Evolutionary conservation across 768 basidiomycete species (phyloP), one percentile per base, ranked within the genome.

Genomic region (Tricholomella constricta): DNA sequence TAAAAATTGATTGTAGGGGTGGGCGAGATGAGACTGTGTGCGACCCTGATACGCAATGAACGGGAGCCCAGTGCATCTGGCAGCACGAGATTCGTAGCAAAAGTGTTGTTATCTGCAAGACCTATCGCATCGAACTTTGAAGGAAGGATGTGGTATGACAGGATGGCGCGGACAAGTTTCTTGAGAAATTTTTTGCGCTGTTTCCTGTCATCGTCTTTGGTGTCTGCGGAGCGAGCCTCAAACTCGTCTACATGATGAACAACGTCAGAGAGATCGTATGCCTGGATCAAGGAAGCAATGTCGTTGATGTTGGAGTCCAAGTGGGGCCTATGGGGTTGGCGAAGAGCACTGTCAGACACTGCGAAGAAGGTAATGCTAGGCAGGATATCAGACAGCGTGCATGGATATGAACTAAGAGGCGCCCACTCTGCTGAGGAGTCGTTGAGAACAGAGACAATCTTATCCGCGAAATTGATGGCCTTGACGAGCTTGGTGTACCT

Each of bases 101-200:
- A 78, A 0, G 85, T 88, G 5, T 75, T 76, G 63, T 85, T 84
- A 59, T 73, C 68, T 8, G 75, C 73, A 17, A 87, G 73, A 11
- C 72, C 70, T 12, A 57, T 51, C 1, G 68, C 63, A 50, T 73
- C 67, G 53, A 67, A 67, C 46, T 67, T 68, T 48, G 65, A 58
- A 23, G 78, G 78, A 8, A 88, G 66, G 40, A 79, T 77, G 63
- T 84, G 84, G 65, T 85, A 88, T 19, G 76, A 71, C 17, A 86
- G 66, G 26, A 86, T 74, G 36, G 78, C 76, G 14, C 72, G 75
- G 25, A 86, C 60, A 53, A 88, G 76, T 47, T 72, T 70, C 58
- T 81, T 81, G 61, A 89, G 66, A 41, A 79, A 74, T 63, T 83
- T 79, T 57, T 80, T 83, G 51, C 74, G 72, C 37, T 71, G 73